A percentile compares a stretch with the other conserved stretches of the same genome.
These are phyloP conservation scores for Tritrichomonas musculus DNA, from an alignment of 208 protist genomes.

Conservation along the genomic window DNA sequence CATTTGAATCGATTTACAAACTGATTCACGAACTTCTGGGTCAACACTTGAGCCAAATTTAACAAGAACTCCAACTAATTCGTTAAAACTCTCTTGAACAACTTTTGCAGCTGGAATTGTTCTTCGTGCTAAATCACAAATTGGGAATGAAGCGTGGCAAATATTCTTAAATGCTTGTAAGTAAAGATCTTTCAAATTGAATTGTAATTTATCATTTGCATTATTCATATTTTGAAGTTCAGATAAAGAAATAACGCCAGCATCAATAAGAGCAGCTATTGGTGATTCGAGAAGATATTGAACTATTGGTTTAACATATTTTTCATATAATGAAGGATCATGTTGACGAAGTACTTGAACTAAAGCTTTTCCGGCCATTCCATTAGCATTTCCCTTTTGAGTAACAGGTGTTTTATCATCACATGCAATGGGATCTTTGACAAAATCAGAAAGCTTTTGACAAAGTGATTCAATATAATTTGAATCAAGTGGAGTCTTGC, in stretches of 20 bases:
- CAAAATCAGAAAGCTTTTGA: neutral
- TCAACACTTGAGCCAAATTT: neutral
- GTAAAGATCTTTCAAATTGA: neutral
- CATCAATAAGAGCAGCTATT: neutral
- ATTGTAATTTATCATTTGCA: no score
- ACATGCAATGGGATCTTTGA: neutral
- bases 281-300: neutral
- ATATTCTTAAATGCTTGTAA: neutral
- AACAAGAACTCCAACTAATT: neutral
- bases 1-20: neutral
- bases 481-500: neutral
- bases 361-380: neutral
- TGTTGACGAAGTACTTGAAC: neutral
- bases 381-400: constrained; percentile 5
- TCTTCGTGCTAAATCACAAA: neutral
- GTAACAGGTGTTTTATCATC: neutral
- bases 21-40: neutral
- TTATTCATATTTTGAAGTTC: neutral
- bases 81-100: neutral
- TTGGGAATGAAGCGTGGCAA: constrained; percentile 29
- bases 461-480: neutral
- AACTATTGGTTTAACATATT: neutral
- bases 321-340: neutral
- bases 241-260: neutral
- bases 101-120: neutral